phyloP scores from a whole-genome alignment of 164 flowering plant species.

The Aristolochia fimbriata region DNA sequence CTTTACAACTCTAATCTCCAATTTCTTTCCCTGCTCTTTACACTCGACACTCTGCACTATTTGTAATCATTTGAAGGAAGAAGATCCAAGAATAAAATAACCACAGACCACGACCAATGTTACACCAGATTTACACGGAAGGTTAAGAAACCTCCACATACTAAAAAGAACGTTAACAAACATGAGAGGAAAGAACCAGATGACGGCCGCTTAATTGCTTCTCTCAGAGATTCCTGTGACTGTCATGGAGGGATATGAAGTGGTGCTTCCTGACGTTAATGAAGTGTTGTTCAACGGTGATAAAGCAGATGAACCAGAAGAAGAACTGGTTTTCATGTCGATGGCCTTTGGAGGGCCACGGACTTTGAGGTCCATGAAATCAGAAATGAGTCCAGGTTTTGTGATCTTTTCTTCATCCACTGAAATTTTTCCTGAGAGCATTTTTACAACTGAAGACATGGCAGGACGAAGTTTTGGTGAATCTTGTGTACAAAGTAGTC shows the following conservation, averaged over 20 bases:
- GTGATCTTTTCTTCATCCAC: slow-evolving; percentile 34
- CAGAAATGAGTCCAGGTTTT: slow-evolving; percentile 75
- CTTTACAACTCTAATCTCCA: no score
- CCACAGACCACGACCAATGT: background rate
- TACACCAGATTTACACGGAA: slow-evolving; percentile 4
- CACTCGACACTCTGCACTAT: background rate
- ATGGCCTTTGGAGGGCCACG: slow-evolving; percentile 13
- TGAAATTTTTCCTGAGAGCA: slow-evolving; percentile 43
- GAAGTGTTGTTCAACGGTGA: slow-evolving; percentile 22
- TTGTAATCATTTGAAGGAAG: background rate
- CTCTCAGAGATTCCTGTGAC: slow-evolving; percentile 25
- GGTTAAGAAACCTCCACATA: no score
- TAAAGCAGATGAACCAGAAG: slow-evolving; percentile 25
- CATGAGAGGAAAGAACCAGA: background rate
- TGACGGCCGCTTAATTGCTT: slow-evolving; percentile 4
- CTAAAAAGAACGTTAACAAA: background rate
- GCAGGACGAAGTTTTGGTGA: slow-evolving; percentile 74
- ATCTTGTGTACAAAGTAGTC: slow-evolving; percentile 89
- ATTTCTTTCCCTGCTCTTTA: background rate
- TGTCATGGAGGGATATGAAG: slow-evolving; percentile 22
- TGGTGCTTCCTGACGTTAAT: slow-evolving; percentile 22
- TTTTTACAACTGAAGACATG: slow-evolving; percentile 74
- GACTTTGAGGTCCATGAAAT: slow-evolving; percentile 78
- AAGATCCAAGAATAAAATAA: background rate
- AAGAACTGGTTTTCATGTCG: slow-evolving; percentile 6